Conservation (phyloP, 805 yeast species). For the Yarrowia hollandica region DNA sequence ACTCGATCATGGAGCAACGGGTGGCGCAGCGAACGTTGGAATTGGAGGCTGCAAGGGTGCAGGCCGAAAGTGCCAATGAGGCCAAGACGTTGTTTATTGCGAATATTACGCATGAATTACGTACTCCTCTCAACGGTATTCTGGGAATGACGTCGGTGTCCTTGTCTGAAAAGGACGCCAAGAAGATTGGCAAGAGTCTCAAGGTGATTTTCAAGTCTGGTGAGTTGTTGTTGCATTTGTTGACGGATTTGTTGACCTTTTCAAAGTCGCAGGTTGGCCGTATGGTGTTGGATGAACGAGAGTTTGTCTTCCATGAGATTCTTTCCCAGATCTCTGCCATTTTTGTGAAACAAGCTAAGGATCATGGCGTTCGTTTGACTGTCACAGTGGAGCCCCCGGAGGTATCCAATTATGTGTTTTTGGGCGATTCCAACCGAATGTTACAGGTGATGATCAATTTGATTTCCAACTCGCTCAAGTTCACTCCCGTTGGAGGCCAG, state of each 20-base stretch:
- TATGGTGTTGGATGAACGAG: conserved; percentile 76
- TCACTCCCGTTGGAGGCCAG: conserved; percentile 64
- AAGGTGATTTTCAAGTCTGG: conserved; percentile 86
- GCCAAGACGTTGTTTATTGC: conserved; percentile 93
- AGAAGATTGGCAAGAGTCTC: conserved; percentile 67
- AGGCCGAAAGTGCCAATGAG: conserved; percentile 74
- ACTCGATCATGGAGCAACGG: conserved; percentile 80
- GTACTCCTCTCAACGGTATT: conserved; percentile 95
- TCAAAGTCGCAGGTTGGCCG: conserved; percentile 82
- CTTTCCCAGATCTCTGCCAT: conserved; percentile 78
- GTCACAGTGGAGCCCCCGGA: conserved; percentile 58
- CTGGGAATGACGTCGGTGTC: conserved; percentile 95
- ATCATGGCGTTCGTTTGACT: conserved; percentile 68
- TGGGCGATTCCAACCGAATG: conserved; percentile 85
- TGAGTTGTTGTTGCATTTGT: conserved; percentile 78
- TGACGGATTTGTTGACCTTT: conserved; percentile 86
- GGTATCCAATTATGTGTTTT: conserved; percentile 57
- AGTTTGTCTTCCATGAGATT: conserved; percentile 73
- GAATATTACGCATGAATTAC: conserved; percentile 88
- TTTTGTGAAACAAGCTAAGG: conserved; percentile 54
- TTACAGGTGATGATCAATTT: conserved; percentile 87
- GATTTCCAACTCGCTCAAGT: conserved; percentile 85
- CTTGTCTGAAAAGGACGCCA: conserved; percentile 73
- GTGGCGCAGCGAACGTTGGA: conserved; percentile 84
- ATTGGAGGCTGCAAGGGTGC: conserved; percentile 54